phyloP scores from a whole-genome alignment of 208 protist species.

The Polymyxa betae region DNA sequence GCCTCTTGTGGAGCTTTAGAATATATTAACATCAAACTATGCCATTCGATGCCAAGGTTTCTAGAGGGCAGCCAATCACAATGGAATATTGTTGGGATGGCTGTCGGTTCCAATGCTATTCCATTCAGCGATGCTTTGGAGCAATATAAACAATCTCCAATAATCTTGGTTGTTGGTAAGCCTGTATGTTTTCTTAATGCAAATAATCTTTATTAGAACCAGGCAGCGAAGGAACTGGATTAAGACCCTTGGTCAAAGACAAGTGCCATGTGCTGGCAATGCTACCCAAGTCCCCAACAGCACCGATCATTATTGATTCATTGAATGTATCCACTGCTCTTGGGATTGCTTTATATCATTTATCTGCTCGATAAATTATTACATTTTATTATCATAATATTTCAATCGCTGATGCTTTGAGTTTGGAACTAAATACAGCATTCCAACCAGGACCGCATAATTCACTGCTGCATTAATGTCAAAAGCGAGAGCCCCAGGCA shows the following conservation, averaged over 20 bases:
- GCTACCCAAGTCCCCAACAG: not conserved
- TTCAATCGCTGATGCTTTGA: not conserved
- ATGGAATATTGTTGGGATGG: constrained; percentile 21
- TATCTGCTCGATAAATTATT: not conserved
- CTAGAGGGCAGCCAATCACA: not conserved
- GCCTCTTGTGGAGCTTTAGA: constrained; percentile 36
- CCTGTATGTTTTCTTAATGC: not conserved
- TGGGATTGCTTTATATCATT: constrained; percentile 1
- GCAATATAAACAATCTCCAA: not conserved
- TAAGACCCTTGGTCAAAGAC: constrained; percentile 21
- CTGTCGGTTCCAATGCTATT: not conserved
- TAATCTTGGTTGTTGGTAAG: not conserved
- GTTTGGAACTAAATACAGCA: too few species aligned
- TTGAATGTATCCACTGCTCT: constrained; percentile 18
- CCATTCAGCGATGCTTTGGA: not conserved
- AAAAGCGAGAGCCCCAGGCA: too few species aligned
- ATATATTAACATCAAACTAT: not conserved
- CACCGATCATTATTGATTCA: constrained; percentile 11
- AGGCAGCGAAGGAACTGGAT: constrained; percentile 29
- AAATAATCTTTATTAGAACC: not conserved
- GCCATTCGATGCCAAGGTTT: constrained; percentile 40
- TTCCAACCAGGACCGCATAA: too few species aligned
- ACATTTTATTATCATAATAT: not conserved
- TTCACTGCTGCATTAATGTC: too few species aligned
- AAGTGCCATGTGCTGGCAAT: constrained; percentile 2